Evolutionary conservation across 177 flowering plant species (phyloP), one percentile per base, ranked within the genome.

Genomic region (Vitis hybrid): DNA sequence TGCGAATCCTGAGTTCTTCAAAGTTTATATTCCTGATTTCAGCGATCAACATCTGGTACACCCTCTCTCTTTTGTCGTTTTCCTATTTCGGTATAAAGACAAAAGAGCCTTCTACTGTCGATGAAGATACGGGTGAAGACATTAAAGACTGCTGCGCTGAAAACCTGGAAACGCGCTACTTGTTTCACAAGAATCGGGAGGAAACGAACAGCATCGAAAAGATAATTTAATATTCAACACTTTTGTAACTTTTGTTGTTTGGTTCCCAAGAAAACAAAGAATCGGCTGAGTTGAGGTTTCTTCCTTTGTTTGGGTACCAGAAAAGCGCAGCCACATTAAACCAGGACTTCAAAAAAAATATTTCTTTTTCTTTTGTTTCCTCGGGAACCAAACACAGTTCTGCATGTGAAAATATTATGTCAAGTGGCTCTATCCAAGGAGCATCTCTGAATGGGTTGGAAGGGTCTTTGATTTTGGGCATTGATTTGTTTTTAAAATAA

Each of bases 31-130:
- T 10, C 82, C 82, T n/a, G 19, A 11, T 1, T 50, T 20, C 22
- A 69, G 76, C 69, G 60, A 79, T 53, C 17, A 57, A 18, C 71
- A 33, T 47, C 60, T 79, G 82, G 82, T 79, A 60, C 24, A 28
- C 57, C 65, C 59, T 64, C 65, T 55, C 47, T 49, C 59, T 57
- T 15, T 31, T n/a, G 55, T n/a, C 19, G 0, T 63, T 15, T 57
- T 11, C 14, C 18, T 17, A 24, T 12, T 10, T 57, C 50, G 15
- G 11, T 2, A 54, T 66, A 13, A 3, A 14, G 8, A 31, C 47
- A 6, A 7, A 2, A 13, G 10, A 58, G 61, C 12, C 18, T 19
- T 15, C 18, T 18, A 6, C 20, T 58, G 19, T 7, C 15, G 61
- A 20, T 2, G 20, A 6, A 7, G 11, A n/a, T 31, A 3, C 28